These are phyloP conservation scores for Melaleuca quinquenervia DNA, from an alignment of 345 rosid genomes.

Conservation along the genomic window DNA sequence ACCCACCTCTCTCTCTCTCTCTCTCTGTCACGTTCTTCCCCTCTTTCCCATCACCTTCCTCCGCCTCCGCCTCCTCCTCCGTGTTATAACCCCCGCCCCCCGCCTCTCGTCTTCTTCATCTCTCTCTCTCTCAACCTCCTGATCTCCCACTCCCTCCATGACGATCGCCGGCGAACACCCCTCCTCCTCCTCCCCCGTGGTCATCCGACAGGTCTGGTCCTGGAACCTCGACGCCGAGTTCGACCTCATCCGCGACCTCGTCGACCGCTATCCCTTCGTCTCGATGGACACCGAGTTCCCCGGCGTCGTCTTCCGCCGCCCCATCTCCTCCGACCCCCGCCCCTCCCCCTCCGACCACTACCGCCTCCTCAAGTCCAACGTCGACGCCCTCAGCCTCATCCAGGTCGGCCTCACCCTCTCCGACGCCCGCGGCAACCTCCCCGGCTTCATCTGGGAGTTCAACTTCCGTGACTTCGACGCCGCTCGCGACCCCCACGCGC, in stretches of 20 bases:
- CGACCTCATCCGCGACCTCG: constrained; percentile 33
- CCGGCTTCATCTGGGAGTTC: constrained; percentile 76
- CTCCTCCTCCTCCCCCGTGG: constrained; percentile 6
- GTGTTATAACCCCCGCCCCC: neutral
- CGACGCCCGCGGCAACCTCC: constrained; percentile 45
- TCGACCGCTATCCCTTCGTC: constrained; percentile 52
- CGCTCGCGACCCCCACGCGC: constrained; percentile 57
- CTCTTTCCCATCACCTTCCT: neutral
- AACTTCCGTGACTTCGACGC: constrained; percentile 69
- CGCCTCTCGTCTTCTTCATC: neutral
- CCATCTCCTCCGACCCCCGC: constrained; percentile 6
- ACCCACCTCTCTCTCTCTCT: neutral
- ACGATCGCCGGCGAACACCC: neutral
- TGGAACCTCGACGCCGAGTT: constrained; percentile 61
- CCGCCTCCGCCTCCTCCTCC: neutral
- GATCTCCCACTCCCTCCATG: neutral
- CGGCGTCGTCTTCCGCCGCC: constrained; percentile 42
- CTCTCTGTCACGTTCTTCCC: neutral
- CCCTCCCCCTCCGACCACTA: constrained; percentile 49
- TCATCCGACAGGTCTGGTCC: constrained; percentile 70
- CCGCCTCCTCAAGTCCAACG: constrained; percentile 61
- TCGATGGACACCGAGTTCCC: constrained; percentile 95
- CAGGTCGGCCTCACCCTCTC: constrained; percentile 80
- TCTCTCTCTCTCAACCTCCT: too few relatives aligned
- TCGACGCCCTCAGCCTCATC: constrained; percentile 66